These are phyloP conservation scores for Hymenoscyphus fructigenus DNA, from an alignment of 2,329 filamentous ascomycete genomes.

Conservation along the genomic window DNA sequence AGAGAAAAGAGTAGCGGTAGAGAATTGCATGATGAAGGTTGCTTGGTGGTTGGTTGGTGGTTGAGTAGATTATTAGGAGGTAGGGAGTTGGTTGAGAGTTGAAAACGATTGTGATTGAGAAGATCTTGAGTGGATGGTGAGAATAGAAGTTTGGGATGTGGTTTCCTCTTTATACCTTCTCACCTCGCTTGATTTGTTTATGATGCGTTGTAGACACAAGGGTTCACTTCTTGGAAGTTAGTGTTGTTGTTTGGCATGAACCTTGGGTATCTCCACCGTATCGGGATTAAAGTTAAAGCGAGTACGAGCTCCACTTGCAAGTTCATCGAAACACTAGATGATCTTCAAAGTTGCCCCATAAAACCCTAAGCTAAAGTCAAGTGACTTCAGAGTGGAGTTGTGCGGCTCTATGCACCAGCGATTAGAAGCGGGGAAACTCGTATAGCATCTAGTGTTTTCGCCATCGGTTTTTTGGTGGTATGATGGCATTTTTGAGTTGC, in stretches of 20 bases:
- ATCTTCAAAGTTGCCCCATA: background rate
- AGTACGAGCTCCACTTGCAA: background rate
- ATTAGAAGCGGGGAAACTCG: background rate
- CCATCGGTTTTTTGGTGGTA: background rate
- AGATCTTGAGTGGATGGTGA: background rate
- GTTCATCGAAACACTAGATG: background rate
- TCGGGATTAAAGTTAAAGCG: background rate
- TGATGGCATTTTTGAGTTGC: background rate
- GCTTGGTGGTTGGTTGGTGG: background rate
- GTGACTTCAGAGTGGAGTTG: background rate
- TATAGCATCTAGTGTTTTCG: background rate
- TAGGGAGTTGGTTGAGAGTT: background rate
- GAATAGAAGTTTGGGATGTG: background rate
- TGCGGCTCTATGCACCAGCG: background rate
- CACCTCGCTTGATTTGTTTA: background rate
- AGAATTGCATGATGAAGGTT: slow-evolving; percentile 1
- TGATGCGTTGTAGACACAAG: background rate
- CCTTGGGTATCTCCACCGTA: too few relatives aligned
- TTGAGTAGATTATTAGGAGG: background rate
- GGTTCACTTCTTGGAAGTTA: background rate
- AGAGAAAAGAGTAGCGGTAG: background rate
- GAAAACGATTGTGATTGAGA: background rate
- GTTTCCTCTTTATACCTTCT: background rate
- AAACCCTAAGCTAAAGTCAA: background rate
- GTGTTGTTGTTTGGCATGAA: too few relatives aligned